Evolutionary conservation across 2,329 filamentous ascomycete species (phyloP).

Genomic region (Phoma sp.): DNA sequence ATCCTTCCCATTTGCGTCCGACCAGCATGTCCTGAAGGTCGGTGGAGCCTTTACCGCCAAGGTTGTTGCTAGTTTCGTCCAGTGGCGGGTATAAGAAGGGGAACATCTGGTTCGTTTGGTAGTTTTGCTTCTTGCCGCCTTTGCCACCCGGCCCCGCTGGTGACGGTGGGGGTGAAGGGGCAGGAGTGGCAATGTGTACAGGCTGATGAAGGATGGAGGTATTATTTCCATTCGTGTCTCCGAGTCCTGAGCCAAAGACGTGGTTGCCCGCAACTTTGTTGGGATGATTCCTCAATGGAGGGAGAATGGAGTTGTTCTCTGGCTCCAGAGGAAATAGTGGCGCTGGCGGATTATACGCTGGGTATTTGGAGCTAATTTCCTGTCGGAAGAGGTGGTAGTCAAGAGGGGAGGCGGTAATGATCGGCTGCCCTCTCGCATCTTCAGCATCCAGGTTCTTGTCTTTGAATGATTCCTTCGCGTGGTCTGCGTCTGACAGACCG

Average conservation of each 20-base stretch:
- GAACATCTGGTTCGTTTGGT: constrained; percentile 98
- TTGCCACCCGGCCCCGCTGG: constrained; percentile 85
- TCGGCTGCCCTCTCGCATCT: constrained; percentile 69
- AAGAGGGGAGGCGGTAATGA: constrained; percentile 90
- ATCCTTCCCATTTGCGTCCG: constrained; percentile 89
- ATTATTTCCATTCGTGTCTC: constrained; percentile 54
- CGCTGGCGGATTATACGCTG: constrained; percentile 89
- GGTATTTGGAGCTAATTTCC: constrained; percentile 97
- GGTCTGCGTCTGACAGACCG: constrained; percentile 74
- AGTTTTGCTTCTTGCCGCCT: constrained; percentile 97
- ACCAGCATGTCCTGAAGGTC: constrained; percentile 81
- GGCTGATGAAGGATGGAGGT: constrained; percentile 90
- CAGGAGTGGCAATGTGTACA: constrained; percentile 97
- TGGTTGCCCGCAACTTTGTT: constrained; percentile 58
- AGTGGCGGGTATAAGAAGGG: constrained; percentile 96
- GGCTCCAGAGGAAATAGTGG: constrained; percentile 84
- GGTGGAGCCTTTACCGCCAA: constrained; percentile 86
- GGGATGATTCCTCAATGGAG: constrained; percentile 79
- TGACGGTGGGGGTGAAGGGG: constrained; percentile 92
- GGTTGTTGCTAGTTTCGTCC: constrained; percentile 85
- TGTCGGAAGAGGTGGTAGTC: constrained; percentile 97
- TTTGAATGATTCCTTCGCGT: constrained; percentile 75
- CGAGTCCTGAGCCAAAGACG: constrained; percentile 61
- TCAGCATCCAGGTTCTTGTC: constrained; percentile 64
- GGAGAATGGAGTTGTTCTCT: constrained; percentile 89